A percentile compares a stretch with the other conserved stretches of the same genome.
Conservation (phyloP, 2,329 filamentous ascomycete genomes). For the Botrytis sinoallii region DNA sequence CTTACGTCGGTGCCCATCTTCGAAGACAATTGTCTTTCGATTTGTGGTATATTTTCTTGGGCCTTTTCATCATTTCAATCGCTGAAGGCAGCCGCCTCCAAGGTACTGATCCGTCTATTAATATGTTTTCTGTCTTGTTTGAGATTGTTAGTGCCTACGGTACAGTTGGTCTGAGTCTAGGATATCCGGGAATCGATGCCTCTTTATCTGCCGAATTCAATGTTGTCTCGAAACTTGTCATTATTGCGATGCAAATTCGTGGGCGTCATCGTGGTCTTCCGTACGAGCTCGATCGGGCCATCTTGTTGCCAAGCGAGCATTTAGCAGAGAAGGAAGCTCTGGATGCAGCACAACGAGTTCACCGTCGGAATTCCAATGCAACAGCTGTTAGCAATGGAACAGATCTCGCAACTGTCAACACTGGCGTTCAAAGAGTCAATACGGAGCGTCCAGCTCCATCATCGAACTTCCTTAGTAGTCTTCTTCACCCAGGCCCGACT, state of each 20-base stretch:
- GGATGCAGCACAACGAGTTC: constrained; percentile 37
- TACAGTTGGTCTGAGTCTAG: constrained; percentile 87
- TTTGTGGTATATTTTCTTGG: constrained; percentile 93
- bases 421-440: constrained; percentile 20
- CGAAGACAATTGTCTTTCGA: constrained; percentile 94
- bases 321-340: constrained; percentile 57
- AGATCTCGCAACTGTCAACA: constrained; percentile 3
- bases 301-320: constrained; percentile 64
- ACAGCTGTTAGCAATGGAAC: constrained; percentile 17
- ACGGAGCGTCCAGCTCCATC: constrained; percentile 20
- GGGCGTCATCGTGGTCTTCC: constrained; percentile 66
- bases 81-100: constrained; percentile 74
- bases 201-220: constrained; percentile 82
- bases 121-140: constrained; percentile 70
- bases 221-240: constrained; percentile 59
- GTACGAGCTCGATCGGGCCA: constrained; percentile 67
- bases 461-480: constrained; percentile 31
- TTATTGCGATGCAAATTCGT: constrained; percentile 67
- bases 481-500: constrained; percentile 37
- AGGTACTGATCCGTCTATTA: constrained; percentile 55
- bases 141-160: constrained; percentile 90
- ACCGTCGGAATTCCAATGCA: constrained; percentile 24
- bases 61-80: constrained; percentile 89
- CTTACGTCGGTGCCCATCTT: constrained; percentile 88
- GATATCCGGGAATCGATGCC: constrained; percentile 71